Conservation (phyloP, 1,284 basidiomycete genomes). For the Boletus austroedulis region DNA sequence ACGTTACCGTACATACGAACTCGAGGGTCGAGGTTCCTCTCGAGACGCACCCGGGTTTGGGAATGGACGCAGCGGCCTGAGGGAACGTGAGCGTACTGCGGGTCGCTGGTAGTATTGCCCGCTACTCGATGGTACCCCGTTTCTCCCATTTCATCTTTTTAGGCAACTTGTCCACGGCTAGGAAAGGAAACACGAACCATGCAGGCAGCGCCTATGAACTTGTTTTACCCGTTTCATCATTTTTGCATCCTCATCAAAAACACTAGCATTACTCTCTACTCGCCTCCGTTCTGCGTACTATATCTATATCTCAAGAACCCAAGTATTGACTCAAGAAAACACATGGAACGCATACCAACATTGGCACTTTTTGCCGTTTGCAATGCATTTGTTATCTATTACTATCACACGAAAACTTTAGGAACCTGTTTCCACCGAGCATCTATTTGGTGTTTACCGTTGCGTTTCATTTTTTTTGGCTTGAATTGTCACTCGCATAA, state of each 20-base stretch:
- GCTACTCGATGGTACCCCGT: neutral
- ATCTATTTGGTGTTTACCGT: conserved; percentile 22
- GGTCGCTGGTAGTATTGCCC: conserved; percentile 28
- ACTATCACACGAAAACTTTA: conserved; percentile 29
- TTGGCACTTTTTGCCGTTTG: conserved; percentile 24
- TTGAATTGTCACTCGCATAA: conserved; percentile 6
- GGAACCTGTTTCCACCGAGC: conserved; percentile 27
- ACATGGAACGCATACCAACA: conserved; percentile 38
- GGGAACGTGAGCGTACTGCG: conserved; percentile 48
- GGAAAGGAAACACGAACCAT: conserved; percentile 18
- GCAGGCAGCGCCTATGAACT: conserved; percentile 32
- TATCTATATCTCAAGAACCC: conserved; percentile 40
- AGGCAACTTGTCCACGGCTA: conserved; percentile 7
- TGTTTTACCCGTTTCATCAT: conserved; percentile 12
- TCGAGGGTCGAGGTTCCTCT: conserved; percentile 41
- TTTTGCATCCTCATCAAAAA: conserved; percentile 29
- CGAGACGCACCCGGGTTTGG: conserved; percentile 52
- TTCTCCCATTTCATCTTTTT: neutral
- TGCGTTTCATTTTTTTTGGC: conserved; percentile 1
- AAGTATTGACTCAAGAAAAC: conserved; percentile 32
- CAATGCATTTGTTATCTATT: conserved; percentile 39
- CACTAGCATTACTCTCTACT: conserved; percentile 24
- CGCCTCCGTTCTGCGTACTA: conserved; percentile 34
- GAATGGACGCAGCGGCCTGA: conserved; percentile 54
- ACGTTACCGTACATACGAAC: conserved; percentile 46